These are phyloP conservation scores for Cytospora paraplurivora DNA, from an alignment of 2,329 filamentous ascomycete genomes.

Conservation along the genomic window DNA sequence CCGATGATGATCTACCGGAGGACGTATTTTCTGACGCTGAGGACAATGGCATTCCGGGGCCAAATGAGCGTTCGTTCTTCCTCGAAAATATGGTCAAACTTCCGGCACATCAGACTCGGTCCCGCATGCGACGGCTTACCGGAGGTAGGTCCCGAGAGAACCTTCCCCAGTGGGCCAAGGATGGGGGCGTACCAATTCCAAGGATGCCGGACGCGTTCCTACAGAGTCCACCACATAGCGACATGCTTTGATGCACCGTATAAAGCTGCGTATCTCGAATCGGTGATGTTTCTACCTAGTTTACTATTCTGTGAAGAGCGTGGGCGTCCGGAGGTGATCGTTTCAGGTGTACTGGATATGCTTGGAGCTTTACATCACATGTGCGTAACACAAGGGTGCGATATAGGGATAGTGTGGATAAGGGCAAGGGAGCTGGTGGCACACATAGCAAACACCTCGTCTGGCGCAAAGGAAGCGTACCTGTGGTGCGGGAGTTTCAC, in stretches of 20 bases:
- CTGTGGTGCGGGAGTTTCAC: slow-evolving; percentile 27
- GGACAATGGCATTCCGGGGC: slow-evolving; percentile 47
- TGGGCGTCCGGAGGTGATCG: not conserved
- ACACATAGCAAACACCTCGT: slow-evolving; percentile 5
- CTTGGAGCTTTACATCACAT: slow-evolving; percentile 12
- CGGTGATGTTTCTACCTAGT: not conserved
- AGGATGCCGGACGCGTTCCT: slow-evolving; percentile 43
- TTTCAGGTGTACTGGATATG: slow-evolving; percentile 8
- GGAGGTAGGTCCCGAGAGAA: slow-evolving; percentile 50
- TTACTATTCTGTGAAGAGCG: not conserved
- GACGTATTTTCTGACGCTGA: slow-evolving; percentile 81
- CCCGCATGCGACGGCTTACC: slow-evolving; percentile 63
- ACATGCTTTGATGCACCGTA: slow-evolving; percentile 37
- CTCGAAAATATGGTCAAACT: slow-evolving; percentile 65
- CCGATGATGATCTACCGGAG: slow-evolving; percentile 74
- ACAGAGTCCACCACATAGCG: slow-evolving; percentile 38
- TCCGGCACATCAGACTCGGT: slow-evolving; percentile 57
- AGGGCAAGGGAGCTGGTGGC: not conserved
- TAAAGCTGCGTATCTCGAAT: not conserved
- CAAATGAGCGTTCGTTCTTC: slow-evolving; percentile 53
- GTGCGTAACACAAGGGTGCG: slow-evolving; percentile 9
- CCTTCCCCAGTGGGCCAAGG: slow-evolving; percentile 19
- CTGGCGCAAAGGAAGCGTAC: slow-evolving; percentile 28
- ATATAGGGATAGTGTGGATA: slow-evolving; percentile 1
- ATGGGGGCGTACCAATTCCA: slow-evolving; percentile 44